These are phyloP conservation scores for Claviceps quebecensis DNA, from an alignment of 2,329 filamentous ascomycete species.

Conservation along the genomic window DNA sequence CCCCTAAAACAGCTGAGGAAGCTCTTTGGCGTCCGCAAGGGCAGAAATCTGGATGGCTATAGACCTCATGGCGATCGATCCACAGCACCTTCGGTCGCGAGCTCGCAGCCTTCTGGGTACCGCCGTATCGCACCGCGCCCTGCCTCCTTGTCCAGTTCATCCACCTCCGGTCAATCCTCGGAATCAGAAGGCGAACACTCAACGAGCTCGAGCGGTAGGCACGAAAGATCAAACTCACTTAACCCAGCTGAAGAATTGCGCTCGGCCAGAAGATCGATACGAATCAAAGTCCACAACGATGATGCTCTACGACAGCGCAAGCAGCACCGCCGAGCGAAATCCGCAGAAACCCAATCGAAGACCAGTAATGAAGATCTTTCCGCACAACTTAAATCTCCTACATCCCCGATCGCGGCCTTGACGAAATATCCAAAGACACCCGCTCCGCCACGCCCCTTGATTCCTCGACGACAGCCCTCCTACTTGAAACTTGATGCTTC, in stretches of 20 bases:
- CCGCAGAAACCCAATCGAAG: constrained; percentile 29
- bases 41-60: constrained; percentile 17
- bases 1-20: constrained; percentile 59
- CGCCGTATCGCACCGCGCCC: constrained; percentile 15
- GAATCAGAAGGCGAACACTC: constrained; percentile 52
- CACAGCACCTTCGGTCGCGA: constrained; percentile 1
- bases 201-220: constrained; percentile 23
- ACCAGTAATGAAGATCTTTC: constrained; percentile 42
- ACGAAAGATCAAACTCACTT: constrained; percentile 50
- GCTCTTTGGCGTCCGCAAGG: constrained; percentile 38
- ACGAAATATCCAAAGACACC: constrained; percentile 87
- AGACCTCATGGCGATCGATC: neutral
- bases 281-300: constrained; percentile 80
- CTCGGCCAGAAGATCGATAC: constrained; percentile 64
- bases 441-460: constrained; percentile 74
- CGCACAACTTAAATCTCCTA: constrained; percentile 84
- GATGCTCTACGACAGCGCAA: constrained; percentile 62
- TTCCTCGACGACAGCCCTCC: constrained; percentile 79
- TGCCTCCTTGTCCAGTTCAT: constrained; percentile 22
- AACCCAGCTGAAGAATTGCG: constrained; percentile 46
- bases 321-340: constrained; percentile 48
- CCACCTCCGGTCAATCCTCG: constrained; percentile 54
- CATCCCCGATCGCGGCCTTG: constrained; percentile 62
- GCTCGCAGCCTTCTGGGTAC: constrained; percentile 13
- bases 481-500: constrained; percentile 53